Evolutionary conservation across 805 yeast genomes (phyloP), one percentile per base, ranked within the genome.

Genomic region (Candida pseudofarinosa): DNA sequence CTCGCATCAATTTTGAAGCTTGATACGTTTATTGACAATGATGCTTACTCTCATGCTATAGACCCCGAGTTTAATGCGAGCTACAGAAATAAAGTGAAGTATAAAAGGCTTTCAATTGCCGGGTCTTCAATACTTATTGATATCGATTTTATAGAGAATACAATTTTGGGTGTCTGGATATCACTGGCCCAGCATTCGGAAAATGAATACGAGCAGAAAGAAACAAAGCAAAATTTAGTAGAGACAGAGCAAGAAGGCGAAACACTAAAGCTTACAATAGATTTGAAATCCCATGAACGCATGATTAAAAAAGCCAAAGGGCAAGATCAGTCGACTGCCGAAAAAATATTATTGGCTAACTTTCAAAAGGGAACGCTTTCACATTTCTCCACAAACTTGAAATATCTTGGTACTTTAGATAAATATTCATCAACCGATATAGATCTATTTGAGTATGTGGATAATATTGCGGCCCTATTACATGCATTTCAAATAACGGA

Each of bases 11-110:
- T 62, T 42, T 56, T 70, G 47, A 61, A 58, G 37, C 53, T 70
- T 7, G 76, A 70, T 43, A 70, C 76, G 1, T 70, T 67, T 42
- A 57, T 67, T 38, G 76, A 70, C 45, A 59, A 62, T 26, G 63
- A 65, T 37, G 62, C 63, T 4, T 55, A 60, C 39, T 45, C 65
- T 6, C 57, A 54, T 39, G 48, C 47, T n/a, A 43, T 49, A 16
- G 53, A 54, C 23, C 57, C 48, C 15, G 40, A 31, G 19, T 43
- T 47, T 16, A 44, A 49, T 17, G 23, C 47, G 2, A 32, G 14
- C 4, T 38, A 43, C n/a, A 28, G 35, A 17, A 36, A 31, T 10
- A 45, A 47, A 13, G 36, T 39, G 19, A 51, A 52, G 16, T 50
- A 56, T 23, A 62, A 62, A 35, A 53, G 74, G 40, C 54, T 70